Conservation (phyloP, 345 rosid genomes). For the Carallia pectinifolia region DNA sequence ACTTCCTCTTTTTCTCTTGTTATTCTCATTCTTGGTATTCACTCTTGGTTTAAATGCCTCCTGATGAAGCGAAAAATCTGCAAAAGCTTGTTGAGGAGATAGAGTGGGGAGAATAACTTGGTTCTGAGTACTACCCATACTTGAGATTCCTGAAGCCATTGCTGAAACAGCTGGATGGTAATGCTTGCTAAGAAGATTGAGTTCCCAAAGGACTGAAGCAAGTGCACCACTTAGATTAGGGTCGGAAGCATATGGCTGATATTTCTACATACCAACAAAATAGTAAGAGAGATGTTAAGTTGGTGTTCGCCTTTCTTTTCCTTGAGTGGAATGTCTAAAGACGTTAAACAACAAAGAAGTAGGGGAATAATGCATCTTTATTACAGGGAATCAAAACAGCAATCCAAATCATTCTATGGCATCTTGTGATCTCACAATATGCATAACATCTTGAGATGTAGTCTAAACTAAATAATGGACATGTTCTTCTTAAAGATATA, state of each 20-base stretch:
- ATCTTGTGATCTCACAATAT: too few relatives aligned
- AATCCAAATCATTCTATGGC: too few relatives aligned
- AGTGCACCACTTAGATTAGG: slow-evolving; percentile 94
- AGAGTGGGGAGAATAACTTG: slow-evolving; percentile 49
- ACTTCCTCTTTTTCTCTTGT: slow-evolving; percentile 55
- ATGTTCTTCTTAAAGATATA: too few relatives aligned
- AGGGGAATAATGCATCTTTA: too few relatives aligned
- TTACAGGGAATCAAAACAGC: too few relatives aligned
- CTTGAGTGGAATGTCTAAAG: neutral
- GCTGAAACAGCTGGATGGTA: slow-evolving; percentile 73
- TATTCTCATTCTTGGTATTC: slow-evolving; percentile 35
- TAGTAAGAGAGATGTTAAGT: neutral
- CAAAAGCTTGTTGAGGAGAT: slow-evolving; percentile 79
- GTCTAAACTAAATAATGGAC: too few relatives aligned
- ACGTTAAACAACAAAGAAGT: too few relatives aligned
- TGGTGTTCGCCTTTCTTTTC: neutral
- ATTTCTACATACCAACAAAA: slow-evolving; percentile 46
- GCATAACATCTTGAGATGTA: too few relatives aligned
- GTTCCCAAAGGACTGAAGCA: slow-evolving; percentile 93
- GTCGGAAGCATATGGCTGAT: slow-evolving; percentile 75
- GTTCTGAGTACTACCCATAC: slow-evolving; percentile 56
- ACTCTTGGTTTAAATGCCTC: slow-evolving; percentile 49
- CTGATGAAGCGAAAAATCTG: slow-evolving; percentile 49
- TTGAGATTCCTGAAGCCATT: slow-evolving; percentile 52
- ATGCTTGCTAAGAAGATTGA: slow-evolving; percentile 71